A percentile compares a stretch with the other conserved stretches of the same genome.
Conservation (phyloP, 2,329 filamentous ascomycete genomes). For the Magnaporthiopsis poae region DNA sequence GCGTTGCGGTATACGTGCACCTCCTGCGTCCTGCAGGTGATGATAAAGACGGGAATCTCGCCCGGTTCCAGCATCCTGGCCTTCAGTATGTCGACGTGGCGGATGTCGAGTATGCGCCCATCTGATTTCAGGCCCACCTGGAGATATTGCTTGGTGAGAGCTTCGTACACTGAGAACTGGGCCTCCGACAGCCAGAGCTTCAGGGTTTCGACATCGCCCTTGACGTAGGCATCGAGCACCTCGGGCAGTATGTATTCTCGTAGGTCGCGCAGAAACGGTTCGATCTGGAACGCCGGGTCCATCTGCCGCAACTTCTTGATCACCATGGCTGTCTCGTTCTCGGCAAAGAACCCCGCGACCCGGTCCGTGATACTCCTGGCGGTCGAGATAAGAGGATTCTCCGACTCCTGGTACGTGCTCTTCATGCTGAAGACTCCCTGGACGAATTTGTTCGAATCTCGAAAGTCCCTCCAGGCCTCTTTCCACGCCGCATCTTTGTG, state of each 20-base stretch:
- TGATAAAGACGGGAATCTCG: constrained; percentile 89
- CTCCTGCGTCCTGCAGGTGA: constrained; percentile 92
- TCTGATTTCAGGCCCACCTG: constrained; percentile 88
- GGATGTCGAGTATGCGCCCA: constrained; percentile 87
- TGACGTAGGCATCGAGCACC: constrained; percentile 94
- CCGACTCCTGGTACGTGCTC: constrained; percentile 84
- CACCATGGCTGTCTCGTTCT: constrained; percentile 94
- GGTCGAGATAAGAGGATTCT: constrained; percentile 88
- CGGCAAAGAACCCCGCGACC: constrained; percentile 90
- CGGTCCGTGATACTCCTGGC: constrained; percentile 89
- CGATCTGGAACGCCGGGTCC: constrained; percentile 88
- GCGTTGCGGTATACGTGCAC: constrained; percentile 93
- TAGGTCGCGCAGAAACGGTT: constrained; percentile 88
- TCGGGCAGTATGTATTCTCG: constrained; percentile 96
- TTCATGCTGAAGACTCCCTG: constrained; percentile 82
- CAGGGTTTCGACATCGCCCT: constrained; percentile 81
- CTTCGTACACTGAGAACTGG: constrained; percentile 92
- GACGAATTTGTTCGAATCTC: constrained; percentile 77
- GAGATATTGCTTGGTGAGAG: constrained; percentile 92
- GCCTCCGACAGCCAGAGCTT: constrained; percentile 94
- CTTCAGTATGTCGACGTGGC: constrained; percentile 79
- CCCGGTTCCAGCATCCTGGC: constrained; percentile 75
- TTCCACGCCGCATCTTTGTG: constrained; percentile 98
- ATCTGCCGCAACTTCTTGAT: constrained; percentile 97
- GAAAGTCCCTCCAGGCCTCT: constrained; percentile 95